A percentile compares a stretch with the other conserved stretches of the same genome.
These are phyloP conservation scores for Penicillium griseofulvum DNA, from an alignment of 2,329 filamentous ascomycete genomes.

Conservation along the genomic window DNA sequence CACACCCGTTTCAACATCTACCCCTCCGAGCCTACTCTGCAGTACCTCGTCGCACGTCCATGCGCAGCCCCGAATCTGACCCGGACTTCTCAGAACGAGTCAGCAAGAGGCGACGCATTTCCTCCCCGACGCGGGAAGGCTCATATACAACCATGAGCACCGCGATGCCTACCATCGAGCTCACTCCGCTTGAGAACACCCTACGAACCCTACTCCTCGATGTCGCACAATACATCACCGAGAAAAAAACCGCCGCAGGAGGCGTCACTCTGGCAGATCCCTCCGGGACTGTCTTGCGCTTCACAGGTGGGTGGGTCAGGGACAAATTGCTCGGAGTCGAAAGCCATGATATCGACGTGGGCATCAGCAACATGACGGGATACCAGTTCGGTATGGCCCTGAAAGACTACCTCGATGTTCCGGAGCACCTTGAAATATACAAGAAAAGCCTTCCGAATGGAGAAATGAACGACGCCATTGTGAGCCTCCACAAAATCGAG, in stretches of 20 bases:
- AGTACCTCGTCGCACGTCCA: constrained; percentile 20
- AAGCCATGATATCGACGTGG: constrained; percentile 51
- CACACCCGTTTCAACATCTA: constrained; percentile 9
- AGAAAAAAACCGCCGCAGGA: constrained; percentile 41
- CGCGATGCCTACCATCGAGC: constrained; percentile 46
- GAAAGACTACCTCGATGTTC: constrained; percentile 44
- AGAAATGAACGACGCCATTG: constrained; percentile 63
- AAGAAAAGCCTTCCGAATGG: constrained; percentile 44
- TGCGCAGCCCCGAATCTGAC: constrained; percentile 25
- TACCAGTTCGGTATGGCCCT: constrained; percentile 46
- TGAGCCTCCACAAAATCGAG: constrained; percentile 80
- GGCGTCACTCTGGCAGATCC: constrained; percentile 19
- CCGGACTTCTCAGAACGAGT: constrained; percentile 23
- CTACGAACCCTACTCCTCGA: constrained; percentile 77
- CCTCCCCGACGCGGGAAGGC: constrained; percentile 22
- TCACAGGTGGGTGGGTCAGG: constrained; percentile 52
- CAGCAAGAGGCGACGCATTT: constrained; percentile 35
- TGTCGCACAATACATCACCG: constrained; percentile 66
- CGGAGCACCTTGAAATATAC: constrained; percentile 43
- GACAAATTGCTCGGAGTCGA: constrained; percentile 49
- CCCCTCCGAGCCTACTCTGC: constrained; percentile 8
- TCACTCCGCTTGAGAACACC: constrained; percentile 69
- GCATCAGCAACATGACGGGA: constrained; percentile 51
- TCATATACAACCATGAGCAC: constrained; percentile 25
- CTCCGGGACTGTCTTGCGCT: constrained; percentile 42